These are phyloP conservation scores for Boletus sp. DNA, from an alignment of 768 basidiomycete species.

Conservation along the genomic window DNA sequence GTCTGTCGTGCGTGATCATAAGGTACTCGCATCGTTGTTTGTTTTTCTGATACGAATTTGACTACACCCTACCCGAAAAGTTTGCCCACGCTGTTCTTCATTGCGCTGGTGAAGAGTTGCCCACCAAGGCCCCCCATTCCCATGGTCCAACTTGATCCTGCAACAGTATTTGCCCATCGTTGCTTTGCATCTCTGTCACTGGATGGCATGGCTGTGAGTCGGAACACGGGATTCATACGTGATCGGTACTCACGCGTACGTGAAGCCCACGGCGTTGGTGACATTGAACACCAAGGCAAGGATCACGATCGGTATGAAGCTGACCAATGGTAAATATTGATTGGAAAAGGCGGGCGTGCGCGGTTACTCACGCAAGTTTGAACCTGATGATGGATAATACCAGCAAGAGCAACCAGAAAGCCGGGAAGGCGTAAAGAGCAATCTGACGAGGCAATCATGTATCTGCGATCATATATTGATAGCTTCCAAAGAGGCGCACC, in stretches of 20 bases:
- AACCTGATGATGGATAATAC: slow-evolving; percentile 89
- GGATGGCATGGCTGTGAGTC: slow-evolving; percentile 13
- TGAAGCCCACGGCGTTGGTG: slow-evolving; percentile 95
- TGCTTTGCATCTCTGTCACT: slow-evolving; percentile 93
- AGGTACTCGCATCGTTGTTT: slow-evolving; percentile 11
- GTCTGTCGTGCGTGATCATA: slow-evolving; percentile 3
- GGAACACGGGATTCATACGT: not conserved
- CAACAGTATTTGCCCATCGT: slow-evolving; percentile 79
- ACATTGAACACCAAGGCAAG: slow-evolving; percentile 96
- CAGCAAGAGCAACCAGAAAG: slow-evolving; percentile 83
- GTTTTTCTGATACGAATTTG: slow-evolving; percentile 6
- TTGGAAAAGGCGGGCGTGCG: slow-evolving; percentile 3
- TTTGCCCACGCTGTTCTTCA: slow-evolving; percentile 77
- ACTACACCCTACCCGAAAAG: slow-evolving; percentile 54
- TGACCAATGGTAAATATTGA: slow-evolving; percentile 32
- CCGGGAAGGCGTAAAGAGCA: slow-evolving; percentile 86
- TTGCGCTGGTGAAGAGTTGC: slow-evolving; percentile 75
- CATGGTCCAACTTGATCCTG: slow-evolving; percentile 67
- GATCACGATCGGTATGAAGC: slow-evolving; percentile 91
- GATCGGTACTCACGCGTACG: slow-evolving; percentile 70
- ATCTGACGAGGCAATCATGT: slow-evolving; percentile 46
- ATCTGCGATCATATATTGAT: slow-evolving; percentile 12
- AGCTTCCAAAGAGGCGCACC: slow-evolving; percentile 46
- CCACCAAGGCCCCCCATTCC: slow-evolving; percentile 83
- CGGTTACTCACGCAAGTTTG: slow-evolving; percentile 69